Percentiles rank a stretch among this genome's conserved stretches.
Evolutionary conservation across 768 basidiomycete genomes (phyloP).

Genomic region (Leccinum boreale): DNA sequence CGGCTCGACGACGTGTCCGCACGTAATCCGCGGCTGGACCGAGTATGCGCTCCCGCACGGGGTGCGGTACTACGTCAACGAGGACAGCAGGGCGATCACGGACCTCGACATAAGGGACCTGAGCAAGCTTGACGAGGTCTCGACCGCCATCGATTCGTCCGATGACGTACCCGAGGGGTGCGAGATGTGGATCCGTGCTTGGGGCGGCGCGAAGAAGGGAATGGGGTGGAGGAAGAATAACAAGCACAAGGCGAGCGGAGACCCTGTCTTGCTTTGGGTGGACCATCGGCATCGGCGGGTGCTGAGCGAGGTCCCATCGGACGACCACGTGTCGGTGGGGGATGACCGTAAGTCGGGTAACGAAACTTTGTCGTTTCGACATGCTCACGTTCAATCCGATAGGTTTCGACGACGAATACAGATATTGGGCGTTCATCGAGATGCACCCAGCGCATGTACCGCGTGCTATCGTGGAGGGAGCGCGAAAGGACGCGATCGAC

Average conservation of each 20-base stretch:
- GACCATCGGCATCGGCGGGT: constrained; percentile 60
- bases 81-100: constrained; percentile 57
- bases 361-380: not conserved
- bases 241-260: constrained; percentile 28
- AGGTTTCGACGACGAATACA: constrained; percentile 75
- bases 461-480: constrained; percentile 46
- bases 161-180: constrained; percentile 38
- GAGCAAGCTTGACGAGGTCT: constrained; percentile 42
- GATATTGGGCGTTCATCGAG: constrained; percentile 82
- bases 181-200: constrained; percentile 65
- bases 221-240: constrained; percentile 28
- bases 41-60: constrained; percentile 76
- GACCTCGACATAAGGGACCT: constrained; percentile 64
- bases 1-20: constrained; percentile 23
- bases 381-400: not conserved
- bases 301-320: constrained; percentile 41
- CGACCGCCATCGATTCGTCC: constrained; percentile 31
- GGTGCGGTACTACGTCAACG: constrained; percentile 66
- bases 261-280: constrained; percentile 55
- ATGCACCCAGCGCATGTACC: constrained; percentile 69
- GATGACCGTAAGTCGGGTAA: constrained; percentile 39
- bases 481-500: constrained; percentile 68
- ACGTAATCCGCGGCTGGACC: constrained; percentile 58
- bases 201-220: constrained; percentile 24
- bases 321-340: constrained; percentile 25